Conservation (phyloP, 495 filamentous ascomycete species). For the Xanthoparmelia taractica region DNA sequence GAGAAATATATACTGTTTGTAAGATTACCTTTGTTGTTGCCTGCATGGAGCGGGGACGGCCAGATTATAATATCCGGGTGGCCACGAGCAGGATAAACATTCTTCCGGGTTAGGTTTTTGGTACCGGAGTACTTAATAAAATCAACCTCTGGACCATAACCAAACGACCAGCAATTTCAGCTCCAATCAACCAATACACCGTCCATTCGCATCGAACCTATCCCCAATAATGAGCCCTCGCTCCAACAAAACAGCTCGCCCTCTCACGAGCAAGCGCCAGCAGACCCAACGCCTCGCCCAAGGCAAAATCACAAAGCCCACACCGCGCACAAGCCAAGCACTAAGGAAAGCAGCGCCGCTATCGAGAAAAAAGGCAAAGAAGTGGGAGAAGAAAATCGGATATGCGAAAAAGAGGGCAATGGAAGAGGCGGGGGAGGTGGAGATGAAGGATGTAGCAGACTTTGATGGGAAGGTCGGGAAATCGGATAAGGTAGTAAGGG, state of each 20-base stretch:
- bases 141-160: too few species aligned
- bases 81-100: too few species aligned
- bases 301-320: conserved; percentile 17
- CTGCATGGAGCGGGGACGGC: too few species aligned
- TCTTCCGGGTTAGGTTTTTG: too few species aligned
- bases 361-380: conserved; percentile 24
- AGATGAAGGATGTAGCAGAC: conserved; percentile 24
- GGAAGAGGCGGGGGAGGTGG: conserved; percentile 21
- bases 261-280: conserved; percentile 21
- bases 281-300: conserved; percentile 14
- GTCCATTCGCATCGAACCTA: neutral
- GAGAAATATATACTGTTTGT: too few species aligned
- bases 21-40: too few species aligned
- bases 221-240: conserved; percentile 23
- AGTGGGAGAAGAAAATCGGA: conserved; percentile 21
- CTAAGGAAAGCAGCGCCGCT: conserved; percentile 19
- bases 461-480: conserved; percentile 1
- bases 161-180: too few species aligned
- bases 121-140: too few species aligned
- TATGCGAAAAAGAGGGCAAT: conserved; percentile 18
- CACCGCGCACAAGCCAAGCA: conserved; percentile 23
- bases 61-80: too few species aligned
- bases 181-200: neutral
- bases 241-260: conserved; percentile 23
- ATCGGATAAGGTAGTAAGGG: neutral